Base-by-base conservation (phyloP, 106 monocot genomes). In the Dioscorea zingiberensis region DNA sequence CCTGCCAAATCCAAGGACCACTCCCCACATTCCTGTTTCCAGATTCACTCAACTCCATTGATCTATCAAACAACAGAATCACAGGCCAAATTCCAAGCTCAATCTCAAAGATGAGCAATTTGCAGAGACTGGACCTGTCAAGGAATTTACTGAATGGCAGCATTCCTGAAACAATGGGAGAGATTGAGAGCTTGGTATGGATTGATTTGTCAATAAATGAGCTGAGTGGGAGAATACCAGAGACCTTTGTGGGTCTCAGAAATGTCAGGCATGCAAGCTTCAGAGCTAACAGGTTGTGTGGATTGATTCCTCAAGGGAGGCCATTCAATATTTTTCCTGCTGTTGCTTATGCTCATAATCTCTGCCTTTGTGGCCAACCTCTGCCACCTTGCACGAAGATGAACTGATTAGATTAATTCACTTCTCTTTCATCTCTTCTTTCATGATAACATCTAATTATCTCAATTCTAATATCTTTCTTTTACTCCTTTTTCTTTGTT, bases 281-380 rank as follows among this genome's bases (percentile, higher is more conserved):
- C 73, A 82, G 84, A 54, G 62, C 47, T 11, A 91, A 91, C 55
- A 77, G 26, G 19, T 71, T 94, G 8, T 91, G 94, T 65, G 94
- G 91, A 12, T 51, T 74, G 69, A 85, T 94, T 63, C 94, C 94
- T 15, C 87, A 90, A 53, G 59, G 47, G 14, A 87, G 78, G 65
- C 94, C 94, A 3, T 94, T 87, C 69, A 87, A 87, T 47, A 46
- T 81, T 29, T 87, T 91, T 47, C 65, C 73, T 2, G 62, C 59
- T 2, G 45, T 70, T 7, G 86, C 93, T 59, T 94, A 94, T 74
- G 83, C 81, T 29, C 86, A 83, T 59, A 94, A 94, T 61, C 65
- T 53, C 38, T 94, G 93, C 63, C 64, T 94, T 16, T 94, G 93
- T 65, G 93, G 84, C 60, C 66, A 79, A 27, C 93, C 89, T 65